Conservation (phyloP, 257 asterid species). For the Salvia rosmarinus region DNA sequence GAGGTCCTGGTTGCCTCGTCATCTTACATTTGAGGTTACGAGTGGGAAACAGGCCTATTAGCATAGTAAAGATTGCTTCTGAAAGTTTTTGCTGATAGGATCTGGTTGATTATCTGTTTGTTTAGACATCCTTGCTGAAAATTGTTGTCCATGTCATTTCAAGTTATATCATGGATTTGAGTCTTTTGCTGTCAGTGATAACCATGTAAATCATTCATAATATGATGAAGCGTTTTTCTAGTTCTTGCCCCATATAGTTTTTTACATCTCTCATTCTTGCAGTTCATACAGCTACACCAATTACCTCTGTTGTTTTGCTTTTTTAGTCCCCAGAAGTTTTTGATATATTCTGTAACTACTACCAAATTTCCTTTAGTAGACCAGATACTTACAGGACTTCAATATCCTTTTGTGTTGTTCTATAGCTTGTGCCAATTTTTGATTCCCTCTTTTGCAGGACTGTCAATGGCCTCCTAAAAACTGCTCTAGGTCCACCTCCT, state of each 20-base stretch:
- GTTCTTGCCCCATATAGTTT: not conserved
- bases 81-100: not conserved
- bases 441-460: conserved; percentile 77
- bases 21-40: not conserved
- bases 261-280: not conserved
- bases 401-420: conserved; percentile 19
- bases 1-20: too few relatives aligned
- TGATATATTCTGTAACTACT: conserved; percentile 13
- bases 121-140: not conserved
- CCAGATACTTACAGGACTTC: conserved; percentile 21
- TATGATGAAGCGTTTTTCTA: not conserved
- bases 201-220: not conserved
- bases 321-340: conserved; percentile 7
- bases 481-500: conserved; percentile 97
- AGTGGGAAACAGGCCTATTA: not conserved
- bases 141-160: not conserved
- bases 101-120: not conserved
- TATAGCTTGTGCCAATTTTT: conserved; percentile 26
- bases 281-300: conserved; percentile 21
- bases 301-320: not conserved
- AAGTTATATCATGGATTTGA: not conserved
- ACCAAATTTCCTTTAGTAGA: conserved; percentile 29
- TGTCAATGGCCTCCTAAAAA: conserved; percentile 94
- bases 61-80: not conserved
- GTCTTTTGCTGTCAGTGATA: not conserved